phyloP scores from a whole-genome alignment of 2,329 filamentous ascomycete genomes.

The Trichocomaceae sp. region DNA sequence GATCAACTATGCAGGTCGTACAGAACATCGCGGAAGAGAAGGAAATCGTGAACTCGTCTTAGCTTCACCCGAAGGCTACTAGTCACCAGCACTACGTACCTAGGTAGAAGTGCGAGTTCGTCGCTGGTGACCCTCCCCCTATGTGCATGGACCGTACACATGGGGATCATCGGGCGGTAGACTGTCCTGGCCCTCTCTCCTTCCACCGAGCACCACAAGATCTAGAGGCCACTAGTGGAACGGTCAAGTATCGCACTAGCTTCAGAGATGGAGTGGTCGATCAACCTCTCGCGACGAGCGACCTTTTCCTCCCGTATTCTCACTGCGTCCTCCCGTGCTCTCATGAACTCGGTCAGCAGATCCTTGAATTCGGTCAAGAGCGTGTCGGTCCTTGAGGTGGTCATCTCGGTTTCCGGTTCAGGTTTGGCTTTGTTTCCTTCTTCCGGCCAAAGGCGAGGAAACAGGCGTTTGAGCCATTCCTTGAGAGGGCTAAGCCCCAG shows the following conservation, averaged over 20 bases:
- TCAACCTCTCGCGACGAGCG: background rate
- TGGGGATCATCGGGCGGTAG: background rate
- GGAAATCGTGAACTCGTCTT: slow-evolving; percentile 14
- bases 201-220: background rate
- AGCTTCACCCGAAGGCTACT: slow-evolving; percentile 20
- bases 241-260: background rate
- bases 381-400: background rate
- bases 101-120: slow-evolving; percentile 22
- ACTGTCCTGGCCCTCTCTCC: background rate
- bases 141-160: background rate
- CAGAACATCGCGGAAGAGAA: background rate
- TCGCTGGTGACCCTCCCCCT: slow-evolving; percentile 14
- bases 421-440: background rate
- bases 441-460: background rate
- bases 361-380: no score
- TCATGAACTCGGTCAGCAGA: background rate
- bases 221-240: background rate
- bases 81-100: slow-evolving; percentile 22
- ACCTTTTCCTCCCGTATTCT: background rate
- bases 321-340: background rate
- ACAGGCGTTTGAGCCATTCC: background rate
- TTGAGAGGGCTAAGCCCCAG: background rate
- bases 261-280: background rate
- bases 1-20: background rate
- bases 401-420: background rate